A percentile compares a stretch with the other conserved stretches of the same genome.
phyloP scores from a whole-genome alignment of 116 monocot genomes.

The Cymodocea nodosa region DNA sequence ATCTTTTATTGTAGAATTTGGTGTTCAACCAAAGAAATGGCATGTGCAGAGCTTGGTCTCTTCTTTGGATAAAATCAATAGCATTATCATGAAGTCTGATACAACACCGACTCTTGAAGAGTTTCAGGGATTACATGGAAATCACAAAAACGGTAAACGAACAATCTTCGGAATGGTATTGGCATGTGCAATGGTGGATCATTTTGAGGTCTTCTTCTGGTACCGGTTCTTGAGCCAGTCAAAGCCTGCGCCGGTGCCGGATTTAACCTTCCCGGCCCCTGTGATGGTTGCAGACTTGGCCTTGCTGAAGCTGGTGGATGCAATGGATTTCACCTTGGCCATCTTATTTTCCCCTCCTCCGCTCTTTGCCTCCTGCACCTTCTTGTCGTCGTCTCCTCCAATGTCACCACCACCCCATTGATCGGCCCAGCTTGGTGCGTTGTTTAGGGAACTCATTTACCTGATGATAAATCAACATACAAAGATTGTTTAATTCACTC shows the following conservation, averaged over 20 bases:
- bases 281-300: constrained; percentile 32
- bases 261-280: constrained; percentile 61
- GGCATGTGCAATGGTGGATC: not conserved
- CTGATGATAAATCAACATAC: not conserved
- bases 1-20: no score
- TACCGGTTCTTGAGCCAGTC: constrained; percentile 71
- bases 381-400: constrained; percentile 1
- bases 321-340: constrained; percentile 26
- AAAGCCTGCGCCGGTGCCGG: constrained; percentile 39
- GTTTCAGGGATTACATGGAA: not conserved
- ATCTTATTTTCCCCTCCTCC: constrained; percentile 22
- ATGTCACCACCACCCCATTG: constrained; percentile 13
- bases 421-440: constrained; percentile 23
- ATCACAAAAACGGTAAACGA: not conserved
- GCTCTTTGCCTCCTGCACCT: not conserved
- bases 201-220: constrained; percentile 67
- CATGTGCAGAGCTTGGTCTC: no score
- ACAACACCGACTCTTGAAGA: no score
- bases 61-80: no score
- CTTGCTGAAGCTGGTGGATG: constrained; percentile 34
- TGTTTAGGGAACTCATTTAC: constrained; percentile 12
- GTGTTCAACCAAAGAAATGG: no score
- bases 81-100: no score
- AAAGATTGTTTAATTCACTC: not conserved
- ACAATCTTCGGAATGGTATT: not conserved